Base-by-base conservation (phyloP, 78 protist genomes). In the Dictyostelium purpureum region DNA sequence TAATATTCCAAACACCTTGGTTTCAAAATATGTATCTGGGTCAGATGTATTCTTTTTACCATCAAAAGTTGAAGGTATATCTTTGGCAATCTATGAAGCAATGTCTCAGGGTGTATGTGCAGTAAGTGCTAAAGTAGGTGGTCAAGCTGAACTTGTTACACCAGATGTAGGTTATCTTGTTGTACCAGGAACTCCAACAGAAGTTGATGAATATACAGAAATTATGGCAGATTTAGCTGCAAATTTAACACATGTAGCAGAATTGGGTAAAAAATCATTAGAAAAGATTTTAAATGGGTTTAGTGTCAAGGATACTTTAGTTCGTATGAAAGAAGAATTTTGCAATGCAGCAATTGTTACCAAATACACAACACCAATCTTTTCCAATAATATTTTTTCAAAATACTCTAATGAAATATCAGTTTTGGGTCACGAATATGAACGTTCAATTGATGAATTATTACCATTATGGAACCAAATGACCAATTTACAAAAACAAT, bases 81-180 rank as follows among this genome's bases (percentile, higher is more conserved):
- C 90, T 10, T 47, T 83, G 79, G 90, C 90, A 10, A 83, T 83
- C 49, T 83, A 70, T 31, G 90, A 83, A 57, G 90, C 80, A 1
- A 83, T 83, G 90, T 83, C 90, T 38, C 75, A 61, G 37, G 57
- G 47, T 21, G 90, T 83, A 21, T 70, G 79, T 51, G 79, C 90
- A 14, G 90, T 83, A 19, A 71, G 80, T 1, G 90, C 90, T 18
- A 83, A 83, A 57, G 90, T 83, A 19, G 90, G 90, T 71, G 90
- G 90, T 28, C 90, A 83, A 21, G 90, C 90, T 0, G 90, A 83
- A 31, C 52, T 83, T 19, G 80, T 83, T 6, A 83, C 81, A 19
- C 90, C 90, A 4, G 90, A 83, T 56, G 90, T 83, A 11, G 90
- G 90, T 2, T 83, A 51, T n/a, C 45, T 83, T 6, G 90, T 83